Conservation (phyloP, 208 protist genomes). For the Wallacemonas rigidus region DNA sequence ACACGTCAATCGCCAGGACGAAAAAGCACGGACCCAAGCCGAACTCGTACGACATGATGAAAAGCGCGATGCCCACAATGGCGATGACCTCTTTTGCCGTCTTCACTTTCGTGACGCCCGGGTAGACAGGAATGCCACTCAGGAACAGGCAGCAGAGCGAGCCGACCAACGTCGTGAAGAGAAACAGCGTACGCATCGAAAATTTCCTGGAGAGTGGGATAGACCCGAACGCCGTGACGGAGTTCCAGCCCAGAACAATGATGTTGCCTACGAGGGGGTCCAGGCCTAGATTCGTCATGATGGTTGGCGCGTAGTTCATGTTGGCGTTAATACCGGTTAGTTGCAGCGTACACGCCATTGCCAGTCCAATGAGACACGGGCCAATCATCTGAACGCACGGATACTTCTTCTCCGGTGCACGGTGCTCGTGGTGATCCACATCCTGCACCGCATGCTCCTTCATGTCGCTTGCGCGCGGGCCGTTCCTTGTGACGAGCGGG, state of each 20-base stretch:
- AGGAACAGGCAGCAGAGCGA: constrained; percentile 54
- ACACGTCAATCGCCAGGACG: constrained; percentile 59
- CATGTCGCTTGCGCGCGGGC: constrained; percentile 18
- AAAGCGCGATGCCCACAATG: constrained; percentile 55
- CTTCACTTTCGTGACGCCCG: constrained; percentile 36
- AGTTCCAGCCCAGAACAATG: constrained; percentile 69
- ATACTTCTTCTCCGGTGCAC: constrained; percentile 22
- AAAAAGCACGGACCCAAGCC: constrained; percentile 64
- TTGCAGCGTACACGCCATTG: constrained; percentile 43
- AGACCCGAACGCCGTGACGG: constrained; percentile 41
- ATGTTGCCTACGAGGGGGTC: constrained; percentile 56
- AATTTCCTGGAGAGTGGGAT: constrained; percentile 50
- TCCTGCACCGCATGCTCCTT: constrained; percentile 24
- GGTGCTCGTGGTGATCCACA: not conserved
- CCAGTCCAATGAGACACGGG: constrained; percentile 33
- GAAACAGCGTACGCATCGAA: constrained; percentile 52
- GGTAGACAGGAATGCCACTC: constrained; percentile 57
- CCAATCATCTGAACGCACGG: constrained; percentile 32
- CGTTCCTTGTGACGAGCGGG: constrained; percentile 35
- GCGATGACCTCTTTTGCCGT: constrained; percentile 37
- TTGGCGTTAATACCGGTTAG: constrained; percentile 76
- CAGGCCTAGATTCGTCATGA: constrained; percentile 47
- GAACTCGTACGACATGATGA: constrained; percentile 54
- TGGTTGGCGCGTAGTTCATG: constrained; percentile 72
- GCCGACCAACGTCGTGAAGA: constrained; percentile 31